Evolutionary conservation across 148 eudicot species (phyloP).

Genomic region (Beta vulgaris): DNA sequence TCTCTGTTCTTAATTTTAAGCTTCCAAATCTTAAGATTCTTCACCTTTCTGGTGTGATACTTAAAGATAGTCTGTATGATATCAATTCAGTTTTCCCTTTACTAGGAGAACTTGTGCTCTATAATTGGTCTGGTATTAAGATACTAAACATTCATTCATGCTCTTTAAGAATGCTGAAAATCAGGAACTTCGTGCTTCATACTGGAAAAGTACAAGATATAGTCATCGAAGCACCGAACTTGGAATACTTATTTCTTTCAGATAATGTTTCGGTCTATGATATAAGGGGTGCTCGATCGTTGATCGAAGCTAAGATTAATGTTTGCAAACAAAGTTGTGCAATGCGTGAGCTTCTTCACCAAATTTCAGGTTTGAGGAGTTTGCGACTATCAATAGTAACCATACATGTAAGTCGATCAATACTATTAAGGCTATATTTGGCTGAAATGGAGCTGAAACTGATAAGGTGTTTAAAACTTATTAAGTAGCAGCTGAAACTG

Average conservation of each 20-base stretch:
- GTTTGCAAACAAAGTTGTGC: neutral
- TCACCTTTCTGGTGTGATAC: neutral
- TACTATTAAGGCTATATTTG: no score
- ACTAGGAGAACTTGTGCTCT: neutral
- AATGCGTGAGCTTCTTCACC: neutral
- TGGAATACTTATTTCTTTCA: neutral
- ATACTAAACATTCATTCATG: neutral
- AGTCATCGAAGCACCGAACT: neutral
- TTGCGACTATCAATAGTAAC: neutral
- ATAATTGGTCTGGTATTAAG: neutral
- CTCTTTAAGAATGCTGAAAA: neutral
- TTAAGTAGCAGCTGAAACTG: no score
- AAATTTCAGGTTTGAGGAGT: neutral
- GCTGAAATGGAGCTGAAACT: no score
- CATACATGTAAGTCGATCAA: neutral
- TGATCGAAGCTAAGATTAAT: neutral
- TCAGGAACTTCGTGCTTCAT: neutral
- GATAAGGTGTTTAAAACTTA: no score
- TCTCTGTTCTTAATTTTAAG: neutral
- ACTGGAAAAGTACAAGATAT: neutral
- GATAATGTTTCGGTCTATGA: neutral
- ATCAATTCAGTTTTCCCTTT: neutral
- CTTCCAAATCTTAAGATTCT: constrained; percentile 2
- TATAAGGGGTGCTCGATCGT: neutral
- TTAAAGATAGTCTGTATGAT: neutral